Evolutionary conservation across 192 early-diverging fungal species (phyloP).

Genomic region (Backusella sp.): DNA sequence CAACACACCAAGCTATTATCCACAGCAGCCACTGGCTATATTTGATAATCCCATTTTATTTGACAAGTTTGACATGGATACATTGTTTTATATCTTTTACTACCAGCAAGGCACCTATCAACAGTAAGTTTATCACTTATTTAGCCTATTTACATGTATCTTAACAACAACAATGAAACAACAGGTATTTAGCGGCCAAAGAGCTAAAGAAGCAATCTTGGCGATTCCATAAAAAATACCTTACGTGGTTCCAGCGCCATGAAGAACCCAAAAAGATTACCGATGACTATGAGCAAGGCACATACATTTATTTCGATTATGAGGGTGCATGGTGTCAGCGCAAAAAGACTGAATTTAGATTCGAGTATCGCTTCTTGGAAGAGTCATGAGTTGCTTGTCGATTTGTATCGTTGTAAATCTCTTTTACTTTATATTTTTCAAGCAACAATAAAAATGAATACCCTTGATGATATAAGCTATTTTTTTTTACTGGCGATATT

Average conservation of each 20-base stretch:
- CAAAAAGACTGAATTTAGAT: conserved; percentile 87
- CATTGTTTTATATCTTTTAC: conserved; percentile 98
- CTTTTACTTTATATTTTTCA: no score
- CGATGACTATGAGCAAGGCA: conserved; percentile 96
- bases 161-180: background rate
- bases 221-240: conserved; percentile 98
- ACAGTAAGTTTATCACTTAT: conserved; percentile 47
- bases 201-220: conserved; percentile 97
- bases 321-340: conserved; percentile 97
- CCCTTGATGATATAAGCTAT: background rate
- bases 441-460: background rate
- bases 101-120: conserved; percentile 96
- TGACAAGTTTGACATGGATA: conserved; percentile 91
- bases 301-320: conserved; percentile 99
- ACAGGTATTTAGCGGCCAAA: conserved; percentile 80
- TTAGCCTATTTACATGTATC: background rate
- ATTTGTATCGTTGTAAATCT: background rate
- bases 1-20: conserved; percentile 88
- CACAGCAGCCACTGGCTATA: conserved; percentile 76
- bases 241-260: conserved; percentile 98
- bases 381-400: conserved; percentile 14
- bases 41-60: conserved; percentile 85
- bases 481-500: no score
- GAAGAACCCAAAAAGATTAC: conserved; percentile 95
- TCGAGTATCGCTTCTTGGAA: conserved; percentile 33